phyloP scores from a whole-genome alignment of 2,329 filamentous ascomycete species.

The Arthrobotrys sphaeroides region DNA sequence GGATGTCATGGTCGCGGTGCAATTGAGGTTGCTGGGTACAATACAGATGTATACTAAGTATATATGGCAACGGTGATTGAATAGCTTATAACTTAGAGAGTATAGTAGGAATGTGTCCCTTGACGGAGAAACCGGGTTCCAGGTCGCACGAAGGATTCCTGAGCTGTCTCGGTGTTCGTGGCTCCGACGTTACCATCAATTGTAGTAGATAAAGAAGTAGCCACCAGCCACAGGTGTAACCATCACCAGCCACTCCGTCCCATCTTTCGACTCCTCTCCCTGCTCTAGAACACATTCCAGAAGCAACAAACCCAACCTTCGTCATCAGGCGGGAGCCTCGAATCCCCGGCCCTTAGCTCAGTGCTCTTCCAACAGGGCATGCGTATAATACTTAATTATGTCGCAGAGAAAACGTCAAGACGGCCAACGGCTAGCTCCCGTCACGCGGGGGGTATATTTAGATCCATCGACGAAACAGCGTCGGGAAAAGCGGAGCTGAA shows the following conservation, averaged over 20 bases:
- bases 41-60: no score
- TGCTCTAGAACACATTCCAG: no score
- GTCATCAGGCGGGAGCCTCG: no score
- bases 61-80: not conserved
- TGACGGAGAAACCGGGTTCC: not conserved
- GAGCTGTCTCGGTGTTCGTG: constrained; percentile 13
- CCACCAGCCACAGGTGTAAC: constrained; percentile 9
- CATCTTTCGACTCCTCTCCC: no score
- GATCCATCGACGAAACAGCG: constrained; percentile 3
- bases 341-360: no score
- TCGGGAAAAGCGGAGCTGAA: not conserved
- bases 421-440: not conserved
- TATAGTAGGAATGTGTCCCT: not conserved
- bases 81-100: not conserved
- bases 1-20: not conserved
- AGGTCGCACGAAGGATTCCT: not conserved
- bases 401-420: no score
- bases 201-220: not conserved
- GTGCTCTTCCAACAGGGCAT: no score
- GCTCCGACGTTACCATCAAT: constrained; percentile 1
- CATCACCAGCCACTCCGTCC: no score
- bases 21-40: not conserved
- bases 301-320: not conserved
- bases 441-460: constrained; percentile 1
- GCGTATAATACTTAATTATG: no score